Percentiles rank a stretch among this genome's conserved stretches.
Conservation (phyloP, 495 filamentous ascomycete species). For the Monascus purpureus region DNA sequence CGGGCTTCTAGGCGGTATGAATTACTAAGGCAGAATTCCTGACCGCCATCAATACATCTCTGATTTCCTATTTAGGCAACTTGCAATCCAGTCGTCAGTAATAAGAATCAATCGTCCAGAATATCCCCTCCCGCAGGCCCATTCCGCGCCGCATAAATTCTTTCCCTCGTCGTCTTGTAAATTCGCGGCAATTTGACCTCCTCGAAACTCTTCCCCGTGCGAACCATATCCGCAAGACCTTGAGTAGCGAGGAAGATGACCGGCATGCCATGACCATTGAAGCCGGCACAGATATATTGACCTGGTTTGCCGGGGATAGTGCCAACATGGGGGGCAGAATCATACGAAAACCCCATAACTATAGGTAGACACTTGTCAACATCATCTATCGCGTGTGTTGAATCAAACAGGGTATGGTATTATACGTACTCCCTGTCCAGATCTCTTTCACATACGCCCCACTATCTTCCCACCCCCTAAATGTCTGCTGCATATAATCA, state of each 20-base stretch:
- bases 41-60: too few species aligned
- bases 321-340: slow-evolving; percentile 35
- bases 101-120: too few species aligned
- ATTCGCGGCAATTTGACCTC: slow-evolving; percentile 23
- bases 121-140: slow-evolving; percentile 16
- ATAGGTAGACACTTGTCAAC: too few species aligned
- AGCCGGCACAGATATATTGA: slow-evolving; percentile 35
- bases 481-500: slow-evolving; percentile 37
- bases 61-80: too few species aligned
- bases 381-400: too few species aligned
- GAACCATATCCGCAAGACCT: slow-evolving; percentile 34
- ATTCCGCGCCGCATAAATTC: slow-evolving; percentile 9
- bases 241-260: slow-evolving; percentile 27
- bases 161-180: slow-evolving; percentile 21
- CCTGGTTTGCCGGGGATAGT: slow-evolving; percentile 24
- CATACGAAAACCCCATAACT: slow-evolving; percentile 32
- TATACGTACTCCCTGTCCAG: too few species aligned
- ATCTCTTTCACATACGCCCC: slow-evolving; percentile 25
- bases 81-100: too few species aligned
- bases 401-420: too few species aligned
- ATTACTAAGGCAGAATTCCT: too few species aligned
- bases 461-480: slow-evolving; percentile 30
- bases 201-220: slow-evolving; percentile 15
- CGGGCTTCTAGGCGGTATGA: too few species aligned
- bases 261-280: slow-evolving; percentile 43